These are phyloP conservation scores for Coniophora puteana DNA, from an alignment of 1,284 basidiomycete species.

Conservation along the genomic window DNA sequence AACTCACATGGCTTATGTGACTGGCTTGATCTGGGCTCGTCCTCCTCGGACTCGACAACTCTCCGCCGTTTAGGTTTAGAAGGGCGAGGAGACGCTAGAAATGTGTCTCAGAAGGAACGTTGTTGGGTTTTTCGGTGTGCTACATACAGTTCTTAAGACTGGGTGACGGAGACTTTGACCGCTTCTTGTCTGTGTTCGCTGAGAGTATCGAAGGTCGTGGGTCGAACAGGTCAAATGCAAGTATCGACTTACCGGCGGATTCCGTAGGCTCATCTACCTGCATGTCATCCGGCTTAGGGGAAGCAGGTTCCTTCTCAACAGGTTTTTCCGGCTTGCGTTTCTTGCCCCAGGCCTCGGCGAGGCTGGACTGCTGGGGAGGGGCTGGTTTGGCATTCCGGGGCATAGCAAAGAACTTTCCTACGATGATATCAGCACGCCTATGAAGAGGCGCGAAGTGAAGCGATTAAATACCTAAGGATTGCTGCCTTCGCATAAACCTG, in stretches of 20 bases:
- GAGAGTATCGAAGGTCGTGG: conserved; percentile 6
- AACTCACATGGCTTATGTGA: conserved; percentile 3
- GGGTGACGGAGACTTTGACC: conserved; percentile 31
- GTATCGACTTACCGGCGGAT: conserved; percentile 14
- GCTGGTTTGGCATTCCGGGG: conserved; percentile 56
- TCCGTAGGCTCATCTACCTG: not conserved
- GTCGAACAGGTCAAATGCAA: not conserved
- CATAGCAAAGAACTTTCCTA: conserved; percentile 73
- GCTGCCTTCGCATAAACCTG: conserved; percentile 60
- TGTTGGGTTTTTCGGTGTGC: too few relatives aligned
- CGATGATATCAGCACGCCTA: too few relatives aligned
- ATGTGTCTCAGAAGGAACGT: too few relatives aligned
- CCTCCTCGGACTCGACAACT: conserved; percentile 62
- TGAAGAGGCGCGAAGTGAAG: not conserved
- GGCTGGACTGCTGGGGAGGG: conserved; percentile 66
- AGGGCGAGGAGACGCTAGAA: conserved; percentile 13
- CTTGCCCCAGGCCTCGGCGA: conserved; percentile 67
- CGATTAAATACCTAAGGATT: conserved; percentile 56
- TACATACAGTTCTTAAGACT: too few relatives aligned
- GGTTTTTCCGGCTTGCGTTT: conserved; percentile 24
- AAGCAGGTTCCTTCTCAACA: conserved; percentile 27
- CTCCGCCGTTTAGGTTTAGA: conserved; percentile 52
- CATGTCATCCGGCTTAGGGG: conserved; percentile 7
- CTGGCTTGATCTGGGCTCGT: conserved; percentile 20
- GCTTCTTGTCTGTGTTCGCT: conserved; percentile 35